Conservation (phyloP, 2,329 filamentous ascomycete species). For the Arthrinium phaeospermum region DNA sequence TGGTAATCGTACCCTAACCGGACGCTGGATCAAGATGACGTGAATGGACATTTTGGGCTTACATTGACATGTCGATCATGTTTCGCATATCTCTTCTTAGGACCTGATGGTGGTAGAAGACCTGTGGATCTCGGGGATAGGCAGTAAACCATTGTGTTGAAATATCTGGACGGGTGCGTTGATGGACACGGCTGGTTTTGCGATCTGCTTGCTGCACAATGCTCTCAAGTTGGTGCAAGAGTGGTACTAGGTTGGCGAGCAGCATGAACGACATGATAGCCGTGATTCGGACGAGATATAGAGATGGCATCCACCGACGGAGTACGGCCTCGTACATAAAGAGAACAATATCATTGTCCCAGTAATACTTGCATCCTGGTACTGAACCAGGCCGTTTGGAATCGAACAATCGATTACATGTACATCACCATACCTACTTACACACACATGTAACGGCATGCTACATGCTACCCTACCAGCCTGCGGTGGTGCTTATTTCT, state of each 20-base stretch:
- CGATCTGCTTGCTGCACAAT: not conserved
- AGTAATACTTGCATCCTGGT: no score
- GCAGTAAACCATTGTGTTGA: not conserved
- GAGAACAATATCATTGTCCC: not conserved
- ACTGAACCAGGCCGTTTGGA: not conserved
- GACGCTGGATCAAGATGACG: no score
- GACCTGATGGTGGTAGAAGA: not conserved
- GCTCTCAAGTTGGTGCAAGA: not conserved
- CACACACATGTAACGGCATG: not conserved
- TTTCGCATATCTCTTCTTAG: not conserved
- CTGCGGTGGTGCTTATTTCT: not conserved
- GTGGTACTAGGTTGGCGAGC: not conserved
- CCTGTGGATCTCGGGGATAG: not conserved
- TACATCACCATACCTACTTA: no score
- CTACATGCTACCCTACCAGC: not conserved
- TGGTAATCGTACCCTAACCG: no score
- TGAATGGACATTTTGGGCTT: not conserved
- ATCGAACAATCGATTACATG: not conserved
- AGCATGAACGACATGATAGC: not conserved
- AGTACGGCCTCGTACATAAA: not conserved
- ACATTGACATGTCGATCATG: no score
- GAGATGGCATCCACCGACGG: not conserved
- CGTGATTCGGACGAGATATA: not conserved
- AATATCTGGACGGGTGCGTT: not conserved
- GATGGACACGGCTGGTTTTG: not conserved